Percentiles rank a stretch among this genome's conserved stretches.
These are phyloP conservation scores for Mucor piriformis DNA, from an alignment of 371 early-diverging fungal species.

Conservation along the genomic window DNA sequence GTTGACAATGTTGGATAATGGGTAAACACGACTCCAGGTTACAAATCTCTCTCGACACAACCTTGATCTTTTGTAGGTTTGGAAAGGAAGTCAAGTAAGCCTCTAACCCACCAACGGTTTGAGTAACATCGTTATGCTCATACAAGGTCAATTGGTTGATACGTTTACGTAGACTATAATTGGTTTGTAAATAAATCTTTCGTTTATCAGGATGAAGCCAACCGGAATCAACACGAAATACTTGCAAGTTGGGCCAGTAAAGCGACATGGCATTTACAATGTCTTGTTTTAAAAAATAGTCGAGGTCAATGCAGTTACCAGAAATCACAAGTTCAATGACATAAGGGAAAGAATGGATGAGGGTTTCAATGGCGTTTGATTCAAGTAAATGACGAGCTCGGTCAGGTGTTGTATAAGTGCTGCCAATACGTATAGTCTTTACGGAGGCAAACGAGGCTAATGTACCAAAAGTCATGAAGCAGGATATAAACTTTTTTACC, in stretches of 20 bases:
- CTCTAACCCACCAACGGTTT: neutral
- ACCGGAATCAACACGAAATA: slow-evolving; percentile 7
- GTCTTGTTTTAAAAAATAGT: neutral
- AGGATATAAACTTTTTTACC: slow-evolving; percentile 5
- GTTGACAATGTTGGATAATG: neutral
- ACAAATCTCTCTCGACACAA: slow-evolving; percentile 3
- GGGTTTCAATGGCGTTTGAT: neutral
- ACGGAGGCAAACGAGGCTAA: neutral
- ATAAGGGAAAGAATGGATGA: slow-evolving; percentile 4
- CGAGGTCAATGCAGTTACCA: slow-evolving; percentile 12
- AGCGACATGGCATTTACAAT: neutral
- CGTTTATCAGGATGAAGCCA: slow-evolving; percentile 1
- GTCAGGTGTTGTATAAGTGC: slow-evolving; percentile 7
- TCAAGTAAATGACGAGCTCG: neutral
- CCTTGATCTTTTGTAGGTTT: slow-evolving; percentile 7
- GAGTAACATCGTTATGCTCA: slow-evolving; percentile 10
- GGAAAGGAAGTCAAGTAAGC: slow-evolving; percentile 5
- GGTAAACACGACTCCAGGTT: slow-evolving; percentile 3
- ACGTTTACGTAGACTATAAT: slow-evolving; percentile 2
- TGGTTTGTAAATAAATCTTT: slow-evolving; percentile 8
- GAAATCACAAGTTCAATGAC: slow-evolving; percentile 2
- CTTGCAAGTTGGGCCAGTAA: neutral
- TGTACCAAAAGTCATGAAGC: neutral
- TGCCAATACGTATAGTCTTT: slow-evolving; percentile 6
- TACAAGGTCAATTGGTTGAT: slow-evolving; percentile 2